Conservation (phyloP, 306 rosid species). For the Abrus pulchellus region DNA sequence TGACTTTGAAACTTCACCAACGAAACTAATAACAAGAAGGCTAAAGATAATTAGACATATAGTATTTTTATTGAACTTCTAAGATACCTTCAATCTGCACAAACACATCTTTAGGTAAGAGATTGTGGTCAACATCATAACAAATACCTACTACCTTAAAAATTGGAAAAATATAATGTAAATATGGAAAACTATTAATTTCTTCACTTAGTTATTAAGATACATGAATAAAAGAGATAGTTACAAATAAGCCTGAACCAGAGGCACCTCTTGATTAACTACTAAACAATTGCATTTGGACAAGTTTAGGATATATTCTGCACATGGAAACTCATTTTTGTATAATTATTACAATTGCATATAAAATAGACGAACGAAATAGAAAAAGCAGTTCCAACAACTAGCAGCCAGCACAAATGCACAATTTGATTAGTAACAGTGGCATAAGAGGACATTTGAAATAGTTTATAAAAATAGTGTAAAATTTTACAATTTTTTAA, state of each 20-base stretch:
- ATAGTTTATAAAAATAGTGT: background rate
- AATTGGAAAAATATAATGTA: background rate
- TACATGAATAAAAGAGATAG: background rate
- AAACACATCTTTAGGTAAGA: constrained; percentile 8
- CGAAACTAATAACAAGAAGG: background rate
- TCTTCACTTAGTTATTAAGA: constrained; percentile 2
- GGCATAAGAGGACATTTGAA: background rate
- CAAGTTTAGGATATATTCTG: background rate
- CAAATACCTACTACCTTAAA: constrained; percentile 21
- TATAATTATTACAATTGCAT: background rate
- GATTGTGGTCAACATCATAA: constrained; percentile 12
- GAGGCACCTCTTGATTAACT: background rate
- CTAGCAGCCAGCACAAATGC: background rate
- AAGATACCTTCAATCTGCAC: constrained; percentile 7
- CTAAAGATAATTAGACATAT: background rate
- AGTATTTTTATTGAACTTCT: constrained; percentile 25
- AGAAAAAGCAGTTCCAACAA: constrained; percentile 47
- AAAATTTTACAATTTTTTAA: no score
- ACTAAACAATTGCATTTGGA: background rate
- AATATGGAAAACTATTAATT: background rate
- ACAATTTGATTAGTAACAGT: background rate
- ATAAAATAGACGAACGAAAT: constrained; percentile 8
- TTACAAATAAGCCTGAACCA: constrained; percentile 1
- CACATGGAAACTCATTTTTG: background rate
- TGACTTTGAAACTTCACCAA: background rate